Evolutionary conservation across 1,139 yeast genomes (phyloP), one percentile per base, ranked within the genome.

Genomic region (Yamadazyma oceani): DNA sequence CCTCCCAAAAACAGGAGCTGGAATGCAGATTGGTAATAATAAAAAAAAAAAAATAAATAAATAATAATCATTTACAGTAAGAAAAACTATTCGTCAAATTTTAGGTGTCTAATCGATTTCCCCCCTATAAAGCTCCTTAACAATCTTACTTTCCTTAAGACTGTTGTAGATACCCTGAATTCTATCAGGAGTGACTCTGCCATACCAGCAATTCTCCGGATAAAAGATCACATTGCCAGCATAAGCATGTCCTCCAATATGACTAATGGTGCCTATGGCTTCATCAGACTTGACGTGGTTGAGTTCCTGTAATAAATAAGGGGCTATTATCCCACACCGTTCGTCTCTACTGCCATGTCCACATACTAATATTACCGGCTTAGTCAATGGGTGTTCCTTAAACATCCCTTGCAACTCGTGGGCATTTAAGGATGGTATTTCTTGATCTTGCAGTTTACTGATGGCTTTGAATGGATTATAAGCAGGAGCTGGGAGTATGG

Each of bases 221-320:
- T 77, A 77, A 39, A 74, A 74, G 2, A 84, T 60, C 13, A 85
- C 78, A 53, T 85, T 85, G 0, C 92, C 94, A 2, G 94, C 92
- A 55, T 79, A 85, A 1, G 71, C 85, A 54, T 85, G 94, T 0
- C 94, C 94, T 0, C 92, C 90, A 31, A 85, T 65, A 54, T 85
- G 94, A 9, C 86, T 78, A 1, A 82, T 66, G 13, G 72, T 53
- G 0, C 86, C 86, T 14, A 81, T 69, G n/a, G 32, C 28, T 11
- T 40, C 37, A 11, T 35, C 36, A 14, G 11, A 5, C 25, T 26
- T 36, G 15, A 37, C 37, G 25, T 36, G 12, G 4, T 35, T 21
- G 3, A 84, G 77, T 54, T 84, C 89, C 4, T 62, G 50, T 29
- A 58, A 53, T 0, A 85, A 53, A 14, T 78, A 38, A 0, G 88